A percentile compares a stretch with the other conserved stretches of the same genome.
Conservation (phyloP, 1,284 basidiomycete species). For the Pseudomicrostroma phylloplanum region DNA sequence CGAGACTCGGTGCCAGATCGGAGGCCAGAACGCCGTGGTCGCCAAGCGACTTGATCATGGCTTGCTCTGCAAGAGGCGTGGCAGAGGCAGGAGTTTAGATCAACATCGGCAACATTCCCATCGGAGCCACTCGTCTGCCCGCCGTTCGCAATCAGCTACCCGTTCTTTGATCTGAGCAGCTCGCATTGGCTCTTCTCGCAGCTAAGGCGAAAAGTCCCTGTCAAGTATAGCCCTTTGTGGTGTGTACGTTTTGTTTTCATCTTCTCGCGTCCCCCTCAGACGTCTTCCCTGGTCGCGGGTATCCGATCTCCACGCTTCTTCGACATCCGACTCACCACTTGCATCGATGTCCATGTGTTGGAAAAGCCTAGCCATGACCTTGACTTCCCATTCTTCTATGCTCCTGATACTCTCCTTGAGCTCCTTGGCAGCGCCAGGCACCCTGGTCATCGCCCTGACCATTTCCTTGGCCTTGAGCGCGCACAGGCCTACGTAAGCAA, state of each 20-base stretch:
- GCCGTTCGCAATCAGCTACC: background rate
- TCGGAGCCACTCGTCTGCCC: background rate
- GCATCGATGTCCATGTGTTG: constrained; percentile 50
- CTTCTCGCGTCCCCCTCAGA: background rate
- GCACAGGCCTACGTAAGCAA: constrained; percentile 49
- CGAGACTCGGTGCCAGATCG: constrained; percentile 45
- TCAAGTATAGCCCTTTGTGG: too few species aligned
- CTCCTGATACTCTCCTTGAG: constrained; percentile 27
- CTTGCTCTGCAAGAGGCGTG: constrained; percentile 25
- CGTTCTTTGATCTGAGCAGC: background rate
- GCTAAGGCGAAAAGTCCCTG: too few species aligned
- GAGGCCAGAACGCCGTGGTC: constrained; percentile 44
- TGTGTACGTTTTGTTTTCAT: too few species aligned
- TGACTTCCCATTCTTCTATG: constrained; percentile 40
- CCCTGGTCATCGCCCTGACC: constrained; percentile 26
- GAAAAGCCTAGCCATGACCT: constrained; percentile 47
- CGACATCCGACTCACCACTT: constrained; percentile 20
- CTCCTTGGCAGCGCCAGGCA: constrained; percentile 29
- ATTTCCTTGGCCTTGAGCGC: constrained; percentile 40
- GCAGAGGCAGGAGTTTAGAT: background rate
- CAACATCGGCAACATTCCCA: background rate
- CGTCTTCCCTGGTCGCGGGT: background rate
- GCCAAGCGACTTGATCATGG: constrained; percentile 48
- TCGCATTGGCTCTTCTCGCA: background rate
- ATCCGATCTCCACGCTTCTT: background rate